Evolutionary conservation across 768 basidiomycete species (phyloP).

Genomic region (Clathrus columnatus): DNA sequence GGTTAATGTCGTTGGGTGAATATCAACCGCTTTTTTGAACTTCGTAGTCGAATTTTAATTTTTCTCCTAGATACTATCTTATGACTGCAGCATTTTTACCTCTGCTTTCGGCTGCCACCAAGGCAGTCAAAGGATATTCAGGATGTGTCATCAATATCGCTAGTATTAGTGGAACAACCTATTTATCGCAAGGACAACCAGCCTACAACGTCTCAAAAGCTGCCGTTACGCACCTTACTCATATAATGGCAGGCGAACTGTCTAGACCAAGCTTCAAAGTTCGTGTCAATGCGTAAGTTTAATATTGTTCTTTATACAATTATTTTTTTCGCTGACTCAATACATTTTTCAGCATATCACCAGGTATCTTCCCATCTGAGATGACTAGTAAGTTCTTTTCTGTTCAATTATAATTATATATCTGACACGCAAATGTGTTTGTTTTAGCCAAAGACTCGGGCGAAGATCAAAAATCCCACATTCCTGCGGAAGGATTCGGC

Average conservation of each 20-base stretch:
- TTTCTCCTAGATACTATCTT: constrained; percentile 29
- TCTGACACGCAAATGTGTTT: background rate
- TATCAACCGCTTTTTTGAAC: constrained; percentile 2
- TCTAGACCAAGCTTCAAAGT: constrained; percentile 22
- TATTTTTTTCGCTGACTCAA: background rate
- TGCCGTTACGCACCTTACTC: constrained; percentile 27
- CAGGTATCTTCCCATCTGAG: constrained; percentile 30
- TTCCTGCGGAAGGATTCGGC: constrained; percentile 22
- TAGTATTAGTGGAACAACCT: constrained; percentile 34
- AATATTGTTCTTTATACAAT: background rate
- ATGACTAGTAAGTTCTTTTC: constrained; percentile 20
- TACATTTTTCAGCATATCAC: constrained; percentile 18
- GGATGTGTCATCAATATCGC: constrained; percentile 34
- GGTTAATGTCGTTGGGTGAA: constrained; percentile 26
- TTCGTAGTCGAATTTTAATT: background rate
- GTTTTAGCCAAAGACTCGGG: constrained; percentile 16
- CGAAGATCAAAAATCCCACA: constrained; percentile 25
- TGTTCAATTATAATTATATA: background rate
- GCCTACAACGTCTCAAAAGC: constrained; percentile 37
- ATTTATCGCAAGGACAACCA: constrained; percentile 34
- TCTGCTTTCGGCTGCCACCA: constrained; percentile 29
- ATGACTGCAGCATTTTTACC: constrained; percentile 38
- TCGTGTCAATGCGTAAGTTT: constrained; percentile 23
- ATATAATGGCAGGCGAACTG: constrained; percentile 29
- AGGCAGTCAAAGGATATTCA: constrained; percentile 20